phyloP scores from a whole-genome alignment of 208 protist species.

The Balamuthia mandrillaris region DNA sequence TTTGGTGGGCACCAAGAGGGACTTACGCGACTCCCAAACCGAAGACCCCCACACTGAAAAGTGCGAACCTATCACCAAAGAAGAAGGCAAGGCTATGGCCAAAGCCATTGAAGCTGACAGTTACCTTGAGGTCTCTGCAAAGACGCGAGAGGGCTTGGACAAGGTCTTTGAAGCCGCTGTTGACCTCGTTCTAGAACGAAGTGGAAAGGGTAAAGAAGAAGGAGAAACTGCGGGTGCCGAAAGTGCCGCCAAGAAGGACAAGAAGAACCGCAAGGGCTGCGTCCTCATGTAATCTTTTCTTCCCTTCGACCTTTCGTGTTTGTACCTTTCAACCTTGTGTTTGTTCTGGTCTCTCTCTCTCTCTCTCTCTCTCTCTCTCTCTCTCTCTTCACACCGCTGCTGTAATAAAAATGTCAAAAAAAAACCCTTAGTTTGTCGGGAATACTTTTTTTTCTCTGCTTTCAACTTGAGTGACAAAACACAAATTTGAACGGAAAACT shows the following conservation, averaged over 20 bases:
- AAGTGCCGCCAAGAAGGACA: neutral
- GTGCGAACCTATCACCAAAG: slow-evolving; percentile 59
- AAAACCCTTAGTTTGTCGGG: too few relatives aligned
- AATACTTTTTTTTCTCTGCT: too few relatives aligned
- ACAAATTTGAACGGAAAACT: too few relatives aligned
- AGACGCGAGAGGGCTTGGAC: slow-evolving; percentile 50
- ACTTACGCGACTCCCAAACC: slow-evolving; percentile 55
- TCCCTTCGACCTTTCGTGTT: too few relatives aligned
- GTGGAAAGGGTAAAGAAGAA: neutral
- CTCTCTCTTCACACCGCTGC: too few relatives aligned
- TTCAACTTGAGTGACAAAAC: too few relatives aligned
- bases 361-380: too few relatives aligned
- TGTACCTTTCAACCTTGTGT: too few relatives aligned
- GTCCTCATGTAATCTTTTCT: slow-evolving; percentile 39
- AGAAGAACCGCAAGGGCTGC: slow-evolving; percentile 34
- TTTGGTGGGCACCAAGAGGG: slow-evolving; percentile 62
- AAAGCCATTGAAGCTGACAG: slow-evolving; percentile 48
- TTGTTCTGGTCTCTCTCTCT: too few relatives aligned
- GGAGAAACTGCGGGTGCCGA: neutral
- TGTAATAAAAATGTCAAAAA: too few relatives aligned
- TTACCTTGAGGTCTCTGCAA: slow-evolving; percentile 61
- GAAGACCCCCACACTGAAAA: slow-evolving; percentile 59
- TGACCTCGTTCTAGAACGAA: slow-evolving; percentile 14
- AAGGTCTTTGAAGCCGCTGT: slow-evolving; percentile 49
- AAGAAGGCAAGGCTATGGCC: slow-evolving; percentile 47